Conservation (phyloP, 331 rosid species). For the Dryas integrifolia region DNA sequence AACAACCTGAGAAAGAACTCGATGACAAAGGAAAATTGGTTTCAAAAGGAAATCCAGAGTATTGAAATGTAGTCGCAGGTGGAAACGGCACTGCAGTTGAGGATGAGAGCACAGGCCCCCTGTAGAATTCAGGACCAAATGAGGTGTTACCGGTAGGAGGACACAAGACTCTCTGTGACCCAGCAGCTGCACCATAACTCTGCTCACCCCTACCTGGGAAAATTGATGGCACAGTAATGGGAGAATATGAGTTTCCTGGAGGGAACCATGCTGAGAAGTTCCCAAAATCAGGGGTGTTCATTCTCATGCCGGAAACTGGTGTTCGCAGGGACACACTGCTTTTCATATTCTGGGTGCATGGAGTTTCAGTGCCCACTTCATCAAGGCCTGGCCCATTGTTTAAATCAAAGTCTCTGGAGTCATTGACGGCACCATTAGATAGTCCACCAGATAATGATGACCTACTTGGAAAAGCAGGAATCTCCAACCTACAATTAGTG, state of each 20-base stretch:
- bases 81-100: constrained; percentile 64
- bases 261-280: constrained; percentile 68
- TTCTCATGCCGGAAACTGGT: constrained; percentile 46
- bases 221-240: constrained; percentile 55
- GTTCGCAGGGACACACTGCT: constrained; percentile 36
- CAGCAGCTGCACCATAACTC: constrained; percentile 50
- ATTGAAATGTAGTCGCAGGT: constrained; percentile 52
- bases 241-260: constrained; percentile 57
- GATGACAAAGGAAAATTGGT: constrained; percentile 66
- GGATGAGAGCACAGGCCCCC: constrained; percentile 58
- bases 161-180: constrained; percentile 58
- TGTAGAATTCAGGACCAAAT: constrained; percentile 58
- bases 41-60: constrained; percentile 71
- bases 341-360: constrained; percentile 41
- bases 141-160: constrained; percentile 52
- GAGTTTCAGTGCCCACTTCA: constrained; percentile 49
- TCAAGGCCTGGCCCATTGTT: constrained; percentile 77
- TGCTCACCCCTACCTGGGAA: constrained; percentile 71
- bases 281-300: constrained; percentile 51
- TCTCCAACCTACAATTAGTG: constrained; percentile 46
- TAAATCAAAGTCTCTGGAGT: constrained; percentile 69
- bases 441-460: constrained; percentile 41
- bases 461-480: constrained; percentile 39
- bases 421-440: constrained; percentile 41
- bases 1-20: constrained; percentile 54